Conservation (phyloP, 2,329 filamentous ascomycete genomes). For the Fusarium oxysporum region DNA sequence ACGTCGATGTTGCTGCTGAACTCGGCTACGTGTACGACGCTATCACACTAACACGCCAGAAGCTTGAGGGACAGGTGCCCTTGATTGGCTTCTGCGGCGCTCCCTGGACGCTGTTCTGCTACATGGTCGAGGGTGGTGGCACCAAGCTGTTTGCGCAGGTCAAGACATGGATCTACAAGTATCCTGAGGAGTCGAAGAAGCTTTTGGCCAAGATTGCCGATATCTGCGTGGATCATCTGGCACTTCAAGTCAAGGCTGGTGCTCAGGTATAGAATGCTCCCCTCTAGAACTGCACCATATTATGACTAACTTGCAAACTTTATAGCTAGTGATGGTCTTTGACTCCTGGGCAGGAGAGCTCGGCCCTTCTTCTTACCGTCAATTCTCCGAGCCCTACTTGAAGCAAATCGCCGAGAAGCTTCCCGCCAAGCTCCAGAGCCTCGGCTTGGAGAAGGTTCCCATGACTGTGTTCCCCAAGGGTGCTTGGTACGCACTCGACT, state of each 20-base stretch:
- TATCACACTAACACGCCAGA: slow-evolving; percentile 89
- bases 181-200: slow-evolving; percentile 81
- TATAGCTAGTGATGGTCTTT: slow-evolving; percentile 89
- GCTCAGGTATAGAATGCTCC: slow-evolving; percentile 73
- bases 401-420: slow-evolving; percentile 85
- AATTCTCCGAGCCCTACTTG: slow-evolving; percentile 89
- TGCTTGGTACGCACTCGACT: slow-evolving; percentile 93
- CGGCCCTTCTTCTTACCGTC: slow-evolving; percentile 83
- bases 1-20: slow-evolving; percentile 87
- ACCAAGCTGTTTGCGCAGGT: slow-evolving; percentile 93
- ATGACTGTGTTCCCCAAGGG: slow-evolving; percentile 99
- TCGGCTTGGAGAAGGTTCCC: slow-evolving; percentile 83
- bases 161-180: slow-evolving; percentile 97
- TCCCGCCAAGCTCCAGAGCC: slow-evolving; percentile 77
- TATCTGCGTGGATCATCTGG: slow-evolving; percentile 94
- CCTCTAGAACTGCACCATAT: not conserved
- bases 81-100: slow-evolving; percentile 97
- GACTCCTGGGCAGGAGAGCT: slow-evolving; percentile 98
- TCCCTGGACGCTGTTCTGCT: slow-evolving; percentile 96
- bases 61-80: slow-evolving; percentile 88
- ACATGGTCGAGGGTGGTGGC: slow-evolving; percentile 98
- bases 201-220: slow-evolving; percentile 92
- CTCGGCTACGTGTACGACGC: slow-evolving; percentile 96
- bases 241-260: slow-evolving; percentile 90
- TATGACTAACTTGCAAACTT: slow-evolving; percentile 1